Conservation (phyloP, 176 grass and related monocot species). For the Carex parvula region DNA sequence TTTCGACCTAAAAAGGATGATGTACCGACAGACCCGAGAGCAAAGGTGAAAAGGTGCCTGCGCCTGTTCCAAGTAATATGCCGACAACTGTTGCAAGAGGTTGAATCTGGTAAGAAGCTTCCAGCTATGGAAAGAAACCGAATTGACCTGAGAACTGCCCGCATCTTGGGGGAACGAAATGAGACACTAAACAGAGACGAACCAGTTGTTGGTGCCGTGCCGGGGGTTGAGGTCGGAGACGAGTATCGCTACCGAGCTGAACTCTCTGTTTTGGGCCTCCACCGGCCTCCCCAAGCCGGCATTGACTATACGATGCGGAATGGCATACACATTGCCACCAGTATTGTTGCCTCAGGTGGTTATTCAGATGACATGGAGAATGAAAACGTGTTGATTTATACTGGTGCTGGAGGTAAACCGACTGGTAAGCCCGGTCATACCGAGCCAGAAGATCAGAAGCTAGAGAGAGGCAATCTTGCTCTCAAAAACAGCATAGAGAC, state of each 20-base stretch:
- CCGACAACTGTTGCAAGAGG: conserved; percentile 9
- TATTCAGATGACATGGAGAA: conserved; percentile 8
- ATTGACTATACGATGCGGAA: not conserved
- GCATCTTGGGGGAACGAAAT: not conserved
- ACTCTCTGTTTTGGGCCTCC: conserved; percentile 13
- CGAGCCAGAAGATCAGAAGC: conserved; percentile 49
- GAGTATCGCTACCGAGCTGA: conserved; percentile 24
- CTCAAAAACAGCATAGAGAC: conserved; percentile 46
- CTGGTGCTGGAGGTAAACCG: conserved; percentile 15
- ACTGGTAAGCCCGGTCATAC: not conserved
- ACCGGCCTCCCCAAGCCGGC: conserved; percentile 9
- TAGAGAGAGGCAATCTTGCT: conserved; percentile 73
- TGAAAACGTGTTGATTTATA: conserved; percentile 21
- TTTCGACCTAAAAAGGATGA: not conserved
- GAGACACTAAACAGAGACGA: conserved; percentile 7
- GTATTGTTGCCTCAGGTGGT: conserved; percentile 21
- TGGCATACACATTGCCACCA: not conserved
- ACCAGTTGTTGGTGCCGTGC: conserved; percentile 2
- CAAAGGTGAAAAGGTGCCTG: conserved; percentile 19
- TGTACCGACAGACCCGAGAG: conserved; percentile 10
- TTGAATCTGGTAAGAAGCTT: conserved; percentile 10
- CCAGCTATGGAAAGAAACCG: not conserved
- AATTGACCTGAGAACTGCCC: conserved; percentile 16
- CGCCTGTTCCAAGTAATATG: conserved; percentile 5
- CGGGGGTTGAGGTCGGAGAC: conserved; percentile 17